Conservation (phyloP, 768 basidiomycete species). For the Sporobolomyces roseus region DNA sequence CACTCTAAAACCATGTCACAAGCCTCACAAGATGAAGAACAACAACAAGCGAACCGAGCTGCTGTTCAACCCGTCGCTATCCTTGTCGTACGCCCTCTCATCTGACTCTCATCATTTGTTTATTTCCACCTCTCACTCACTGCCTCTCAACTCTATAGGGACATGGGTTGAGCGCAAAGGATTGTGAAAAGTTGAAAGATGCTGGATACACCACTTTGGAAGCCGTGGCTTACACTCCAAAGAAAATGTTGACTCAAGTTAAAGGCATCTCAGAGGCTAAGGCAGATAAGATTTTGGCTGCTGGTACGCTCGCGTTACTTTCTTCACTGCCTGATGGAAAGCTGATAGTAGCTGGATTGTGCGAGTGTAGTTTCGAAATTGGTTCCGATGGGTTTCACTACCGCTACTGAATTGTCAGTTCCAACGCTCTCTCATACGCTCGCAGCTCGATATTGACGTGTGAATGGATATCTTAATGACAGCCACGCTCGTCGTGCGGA, state of each 20-base stretch:
- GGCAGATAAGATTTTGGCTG: conserved; percentile 88
- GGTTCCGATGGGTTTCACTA: conserved; percentile 94
- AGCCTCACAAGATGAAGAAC: conserved; percentile 22
- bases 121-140: neutral
- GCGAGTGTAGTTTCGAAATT: conserved; percentile 74
- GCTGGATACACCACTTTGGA: conserved; percentile 92
- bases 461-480: neutral
- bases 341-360: conserved; percentile 8
- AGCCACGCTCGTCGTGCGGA: conserved; percentile 89
- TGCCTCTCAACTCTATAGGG: conserved; percentile 56
- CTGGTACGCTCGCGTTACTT: conserved; percentile 61
- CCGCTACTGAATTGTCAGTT: conserved; percentile 74
- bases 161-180: conserved; percentile 79
- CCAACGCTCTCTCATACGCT: neutral
- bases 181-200: conserved; percentile 90
- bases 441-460: neutral
- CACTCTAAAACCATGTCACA: conserved; percentile 23
- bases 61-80: too few relatives aligned
- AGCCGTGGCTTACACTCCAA: conserved; percentile 91
- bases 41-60: too few relatives aligned
- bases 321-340: neutral
- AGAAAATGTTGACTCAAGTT: conserved; percentile 78
- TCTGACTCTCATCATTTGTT: too few relatives aligned
- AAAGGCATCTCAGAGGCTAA: conserved; percentile 97
- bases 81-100: too few relatives aligned